A percentile compares a stretch with the other conserved stretches of the same genome.
These are phyloP conservation scores for Kwoniella bestiolae DNA, from an alignment of 768 basidiomycete genomes.

Conservation along the genomic window DNA sequence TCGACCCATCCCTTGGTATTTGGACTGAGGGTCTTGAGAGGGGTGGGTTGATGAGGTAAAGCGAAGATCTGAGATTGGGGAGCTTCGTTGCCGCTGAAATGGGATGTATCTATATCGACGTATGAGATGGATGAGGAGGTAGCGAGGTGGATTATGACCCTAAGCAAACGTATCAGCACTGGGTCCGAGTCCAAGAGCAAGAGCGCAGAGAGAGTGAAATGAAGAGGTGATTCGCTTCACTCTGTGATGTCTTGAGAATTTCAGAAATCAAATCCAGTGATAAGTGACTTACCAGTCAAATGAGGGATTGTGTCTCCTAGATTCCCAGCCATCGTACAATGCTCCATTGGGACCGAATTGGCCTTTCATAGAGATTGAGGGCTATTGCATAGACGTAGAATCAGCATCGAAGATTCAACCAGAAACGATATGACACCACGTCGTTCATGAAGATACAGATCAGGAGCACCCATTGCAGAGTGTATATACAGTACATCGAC, in stretches of 20 bases:
- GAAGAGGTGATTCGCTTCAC: no score
- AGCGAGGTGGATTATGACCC: slow-evolving; percentile 90
- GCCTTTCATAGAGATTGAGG: slow-evolving; percentile 86
- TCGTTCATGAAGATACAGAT: no score
- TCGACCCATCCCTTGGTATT: slow-evolving; percentile 65
- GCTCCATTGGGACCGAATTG: slow-evolving; percentile 97
- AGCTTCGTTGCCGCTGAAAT: slow-evolving; percentile 78
- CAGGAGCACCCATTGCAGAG: no score
- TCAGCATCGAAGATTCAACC: no score
- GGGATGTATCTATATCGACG: slow-evolving; percentile 92
- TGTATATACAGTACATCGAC: no score
- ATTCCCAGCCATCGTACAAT: slow-evolving; percentile 93
- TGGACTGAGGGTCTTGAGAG: slow-evolving; percentile 18
- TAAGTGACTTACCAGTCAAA: slow-evolving; percentile 76
- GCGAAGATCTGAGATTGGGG: slow-evolving; percentile 79
- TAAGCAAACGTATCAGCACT: slow-evolving; percentile 51
- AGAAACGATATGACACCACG: no score
- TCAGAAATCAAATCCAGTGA: not conserved
- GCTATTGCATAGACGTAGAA: no score
- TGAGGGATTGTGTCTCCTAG: slow-evolving; percentile 79
- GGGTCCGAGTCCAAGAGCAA: no score
- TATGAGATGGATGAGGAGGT: slow-evolving; percentile 69
- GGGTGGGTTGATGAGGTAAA: slow-evolving; percentile 15
- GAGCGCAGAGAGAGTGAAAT: no score
- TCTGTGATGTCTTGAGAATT: not conserved